phyloP scores from a whole-genome alignment of 345 rosid genomes.

The Citropsis articulata region DNA sequence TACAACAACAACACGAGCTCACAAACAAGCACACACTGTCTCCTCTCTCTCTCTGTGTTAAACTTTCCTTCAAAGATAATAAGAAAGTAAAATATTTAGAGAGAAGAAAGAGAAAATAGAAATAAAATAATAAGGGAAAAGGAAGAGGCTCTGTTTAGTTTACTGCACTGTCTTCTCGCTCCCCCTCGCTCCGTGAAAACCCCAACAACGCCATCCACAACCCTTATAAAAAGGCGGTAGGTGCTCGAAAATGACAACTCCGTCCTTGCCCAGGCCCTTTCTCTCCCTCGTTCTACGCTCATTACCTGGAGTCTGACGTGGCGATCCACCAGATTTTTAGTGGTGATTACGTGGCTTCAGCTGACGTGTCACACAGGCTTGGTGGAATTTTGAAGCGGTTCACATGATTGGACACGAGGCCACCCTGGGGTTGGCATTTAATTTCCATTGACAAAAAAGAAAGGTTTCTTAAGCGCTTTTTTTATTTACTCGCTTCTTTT shows the following conservation, averaged over 20 bases:
- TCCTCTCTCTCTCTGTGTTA: neutral
- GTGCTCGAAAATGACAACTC: slow-evolving; percentile 40
- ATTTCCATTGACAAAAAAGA: neutral
- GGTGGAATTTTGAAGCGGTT: neutral
- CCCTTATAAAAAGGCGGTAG: slow-evolving; percentile 22
- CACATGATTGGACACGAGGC: slow-evolving; percentile 9
- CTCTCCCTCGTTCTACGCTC: neutral
- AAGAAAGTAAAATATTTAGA: neutral
- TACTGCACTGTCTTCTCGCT: neutral
- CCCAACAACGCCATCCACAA: neutral
- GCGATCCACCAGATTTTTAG: neutral
- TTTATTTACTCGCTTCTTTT: neutral
- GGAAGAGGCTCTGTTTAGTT: neutral
- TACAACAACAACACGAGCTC: neutral
- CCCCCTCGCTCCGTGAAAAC: neutral
- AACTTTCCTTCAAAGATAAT: neutral
- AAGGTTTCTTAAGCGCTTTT: neutral
- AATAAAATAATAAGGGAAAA: neutral
- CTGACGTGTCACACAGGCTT: neutral
- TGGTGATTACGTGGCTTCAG: neutral
- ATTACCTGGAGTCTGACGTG: neutral
- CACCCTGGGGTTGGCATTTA: neutral
- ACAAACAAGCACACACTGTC: neutral
- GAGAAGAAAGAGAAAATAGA: neutral
- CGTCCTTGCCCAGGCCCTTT: neutral